Conservation (phyloP, 768 basidiomycete species). For the Phylloporus sp. region DNA sequence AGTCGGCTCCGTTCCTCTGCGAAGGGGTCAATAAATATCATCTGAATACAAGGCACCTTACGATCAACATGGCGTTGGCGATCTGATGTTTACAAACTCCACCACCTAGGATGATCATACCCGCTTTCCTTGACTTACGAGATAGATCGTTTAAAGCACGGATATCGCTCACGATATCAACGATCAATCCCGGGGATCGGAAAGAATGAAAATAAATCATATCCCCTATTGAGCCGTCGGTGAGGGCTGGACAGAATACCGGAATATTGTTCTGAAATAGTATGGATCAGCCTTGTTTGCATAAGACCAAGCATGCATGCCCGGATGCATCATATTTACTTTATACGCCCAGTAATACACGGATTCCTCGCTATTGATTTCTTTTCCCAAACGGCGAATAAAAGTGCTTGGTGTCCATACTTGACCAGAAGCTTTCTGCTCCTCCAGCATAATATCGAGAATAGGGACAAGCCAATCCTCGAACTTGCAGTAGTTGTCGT, state of each 20-base stretch:
- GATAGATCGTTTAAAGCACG: conserved; percentile 86
- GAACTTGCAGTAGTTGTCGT: conserved; percentile 98
- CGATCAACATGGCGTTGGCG: conserved; percentile 99
- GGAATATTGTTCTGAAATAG: conserved; percentile 87
- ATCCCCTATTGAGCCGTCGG: conserved; percentile 96
- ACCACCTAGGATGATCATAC: conserved; percentile 97
- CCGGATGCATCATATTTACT: conserved; percentile 50
- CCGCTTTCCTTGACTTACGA: conserved; percentile 85
- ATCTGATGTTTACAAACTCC: conserved; percentile 99
- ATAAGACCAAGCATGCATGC: conserved; percentile 9
- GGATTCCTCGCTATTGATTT: conserved; percentile 95
- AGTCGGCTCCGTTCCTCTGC: conserved; percentile 97
- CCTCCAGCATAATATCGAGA: conserved; percentile 82
- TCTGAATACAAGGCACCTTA: conserved; percentile 35
- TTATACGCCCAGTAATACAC: conserved; percentile 99
- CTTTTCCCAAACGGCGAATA: conserved; percentile 90
- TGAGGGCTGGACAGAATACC: conserved; percentile 96
- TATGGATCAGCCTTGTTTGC: conserved; percentile 23
- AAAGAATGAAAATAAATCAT: conserved; percentile 99
- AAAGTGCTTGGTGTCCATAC: conserved; percentile 95
- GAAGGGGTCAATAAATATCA: conserved; percentile 1
- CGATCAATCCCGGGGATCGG: conserved; percentile 72
- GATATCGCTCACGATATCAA: conserved; percentile 96
- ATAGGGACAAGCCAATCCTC: conserved; percentile 99
- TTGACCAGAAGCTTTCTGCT: conserved; percentile 67